Evolutionary conservation across 805 yeast species (phyloP), one percentile per base, ranked within the genome.

Genomic region (Teunomyces aglyptinius): DNA sequence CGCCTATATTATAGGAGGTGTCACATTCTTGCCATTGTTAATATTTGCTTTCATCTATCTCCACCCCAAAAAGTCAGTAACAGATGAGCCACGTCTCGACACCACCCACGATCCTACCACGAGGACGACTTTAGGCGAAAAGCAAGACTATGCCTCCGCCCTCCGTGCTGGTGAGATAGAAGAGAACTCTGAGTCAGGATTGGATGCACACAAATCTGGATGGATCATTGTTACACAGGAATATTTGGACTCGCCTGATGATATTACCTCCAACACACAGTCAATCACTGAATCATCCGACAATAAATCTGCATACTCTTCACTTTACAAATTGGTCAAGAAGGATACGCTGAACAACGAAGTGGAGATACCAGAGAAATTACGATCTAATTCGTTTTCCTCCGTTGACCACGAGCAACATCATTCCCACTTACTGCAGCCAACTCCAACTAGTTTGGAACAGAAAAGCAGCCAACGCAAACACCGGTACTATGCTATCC

Each of bases 151-250:
- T 19, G 22, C 44, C 36, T 65, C 68, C 5, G 55, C 63, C 2
- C 65, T 84, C 43, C 81, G 77, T 51, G 81, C 84, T 3, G 86
- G 86, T 0, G 83, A 79, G 49, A 57, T 85, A n/a, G 83, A 84
- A 47, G 91, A 86, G 54, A 64, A 67, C 10, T 65, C 68, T 33
- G 70, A 73, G n/a, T 62, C 79, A 0, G 95, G 94, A 3, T 78
- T 85, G 1, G 80, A 81, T 20, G 77, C 89, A 0, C 76, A 65
- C 54, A 80, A 76, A 59, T 70, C 80, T 8, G 96, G 96, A 6
- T 88, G 95, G 96, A 67, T 89, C 2, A 80, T 85, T 2, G 91
- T 91, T n/a, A 86, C 96, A 0, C 83, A 81, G 49, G 92, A 86
- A 53, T 87, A 84, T 60, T 41, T 71, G 34, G 76, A 71, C 43